Percentiles rank a stretch among this genome's conserved stretches.
phyloP scores from a whole-genome alignment of 2,329 filamentous ascomycete genomes.

The Rhinocladiella similis region DNA sequence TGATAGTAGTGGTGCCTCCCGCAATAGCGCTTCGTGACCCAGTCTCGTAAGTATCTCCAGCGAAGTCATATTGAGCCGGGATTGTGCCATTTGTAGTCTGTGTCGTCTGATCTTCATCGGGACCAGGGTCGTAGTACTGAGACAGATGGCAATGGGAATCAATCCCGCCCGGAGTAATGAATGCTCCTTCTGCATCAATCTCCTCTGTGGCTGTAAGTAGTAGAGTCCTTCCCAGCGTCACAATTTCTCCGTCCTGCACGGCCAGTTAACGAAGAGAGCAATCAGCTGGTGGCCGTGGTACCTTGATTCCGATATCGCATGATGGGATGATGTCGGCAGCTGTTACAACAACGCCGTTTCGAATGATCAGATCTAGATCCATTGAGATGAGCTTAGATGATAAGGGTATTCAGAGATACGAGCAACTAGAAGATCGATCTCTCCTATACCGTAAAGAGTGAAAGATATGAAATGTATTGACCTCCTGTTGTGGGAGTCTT shows the following conservation, averaged over 20 bases:
- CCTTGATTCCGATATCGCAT: conserved; percentile 48
- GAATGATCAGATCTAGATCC: conserved; percentile 41
- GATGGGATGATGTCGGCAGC: conserved; percentile 45
- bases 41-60: conserved; percentile 45
- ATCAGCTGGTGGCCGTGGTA: conserved; percentile 29
- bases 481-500: no score
- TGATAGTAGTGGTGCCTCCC: conserved; percentile 59
- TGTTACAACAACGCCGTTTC: conserved; percentile 46
- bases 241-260: conserved; percentile 40
- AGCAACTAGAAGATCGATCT: no score
- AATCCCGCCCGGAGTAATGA: conserved; percentile 36
- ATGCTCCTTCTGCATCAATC: conserved; percentile 42
- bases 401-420: no score
- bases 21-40: conserved; percentile 58
- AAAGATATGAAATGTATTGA: no score
- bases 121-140: conserved; percentile 5
- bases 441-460: no score
- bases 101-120: conserved; percentile 20
- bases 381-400: no score
- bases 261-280: not conserved
- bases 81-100: not conserved
- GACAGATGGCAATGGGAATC: conserved; percentile 15
- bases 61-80: not conserved
- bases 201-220: conserved; percentile 36
- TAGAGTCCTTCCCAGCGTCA: conserved; percentile 41